phyloP scores from a whole-genome alignment of 176 grass and related monocot genomes.

The Thinopyrum elongatum region DNA sequence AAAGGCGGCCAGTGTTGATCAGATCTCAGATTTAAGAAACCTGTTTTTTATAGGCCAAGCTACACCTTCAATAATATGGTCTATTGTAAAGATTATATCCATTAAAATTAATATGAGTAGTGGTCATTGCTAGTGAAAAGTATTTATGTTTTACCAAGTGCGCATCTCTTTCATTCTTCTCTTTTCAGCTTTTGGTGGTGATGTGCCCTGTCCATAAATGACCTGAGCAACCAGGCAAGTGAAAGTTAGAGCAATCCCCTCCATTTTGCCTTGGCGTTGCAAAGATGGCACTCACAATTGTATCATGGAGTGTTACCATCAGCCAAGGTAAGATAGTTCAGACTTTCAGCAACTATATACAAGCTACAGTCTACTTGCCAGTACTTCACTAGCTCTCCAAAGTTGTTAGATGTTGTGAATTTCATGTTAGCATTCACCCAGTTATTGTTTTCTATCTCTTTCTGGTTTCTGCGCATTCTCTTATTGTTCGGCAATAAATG shows the following conservation, averaged over 20 bases:
- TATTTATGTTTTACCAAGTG: constrained; percentile 11
- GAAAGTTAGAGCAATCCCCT: constrained; percentile 63
- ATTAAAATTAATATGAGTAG: constrained; percentile 40
- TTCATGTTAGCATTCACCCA: background rate
- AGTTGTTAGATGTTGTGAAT: background rate
- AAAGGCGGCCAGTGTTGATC: constrained; percentile 50
- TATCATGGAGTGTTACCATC: constrained; percentile 65
- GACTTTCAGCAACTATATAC: constrained; percentile 28
- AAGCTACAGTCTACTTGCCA: background rate
- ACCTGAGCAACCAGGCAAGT: constrained; percentile 51
- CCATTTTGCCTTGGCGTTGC: constrained; percentile 51
- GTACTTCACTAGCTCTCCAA: background rate
- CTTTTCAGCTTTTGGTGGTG: constrained; percentile 36
- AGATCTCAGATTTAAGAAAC: constrained; percentile 57
- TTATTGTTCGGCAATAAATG: background rate
- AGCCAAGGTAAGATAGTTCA: constrained; percentile 72
- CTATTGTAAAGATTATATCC: background rate
- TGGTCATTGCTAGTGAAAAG: constrained; percentile 7
- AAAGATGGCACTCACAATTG: constrained; percentile 48
- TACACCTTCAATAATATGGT: constrained; percentile 27
- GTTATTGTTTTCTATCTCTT: background rate
- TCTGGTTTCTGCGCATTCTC: background rate
- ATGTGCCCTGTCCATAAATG: constrained; percentile 58
- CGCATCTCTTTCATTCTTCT: constrained; percentile 38
- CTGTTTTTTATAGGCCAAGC: constrained; percentile 66